Conservation (phyloP, 306 rosid species). For the Cicer bijugum region DNA sequence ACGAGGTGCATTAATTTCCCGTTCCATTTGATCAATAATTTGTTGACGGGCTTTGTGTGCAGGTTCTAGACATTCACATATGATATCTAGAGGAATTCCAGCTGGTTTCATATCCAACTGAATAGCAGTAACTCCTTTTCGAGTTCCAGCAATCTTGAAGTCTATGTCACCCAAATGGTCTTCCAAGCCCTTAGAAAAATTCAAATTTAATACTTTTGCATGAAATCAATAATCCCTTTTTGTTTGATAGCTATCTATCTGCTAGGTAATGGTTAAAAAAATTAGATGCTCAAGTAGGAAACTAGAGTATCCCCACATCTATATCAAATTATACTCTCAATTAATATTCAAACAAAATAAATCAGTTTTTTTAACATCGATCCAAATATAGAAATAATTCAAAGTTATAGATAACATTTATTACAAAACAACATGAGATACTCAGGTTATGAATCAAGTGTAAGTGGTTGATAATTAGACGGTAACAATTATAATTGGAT, state of each 20-base stretch:
- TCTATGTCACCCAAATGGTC: slow-evolving; percentile 99
- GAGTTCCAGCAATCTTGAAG: slow-evolving; percentile 93
- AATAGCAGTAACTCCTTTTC: slow-evolving; percentile 84
- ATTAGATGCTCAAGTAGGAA: slow-evolving; percentile 16
- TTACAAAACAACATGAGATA: slow-evolving; percentile 12
- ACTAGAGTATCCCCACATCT: slow-evolving; percentile 6
- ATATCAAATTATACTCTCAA: slow-evolving; percentile 27
- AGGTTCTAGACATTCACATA: slow-evolving; percentile 85
- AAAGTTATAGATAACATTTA: background rate
- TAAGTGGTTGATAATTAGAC: slow-evolving; percentile 4
- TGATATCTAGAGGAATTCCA: slow-evolving; percentile 90
- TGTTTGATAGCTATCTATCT: slow-evolving; percentile 29
- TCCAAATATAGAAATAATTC: slow-evolving; percentile 11
- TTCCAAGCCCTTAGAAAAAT: slow-evolving; percentile 79
- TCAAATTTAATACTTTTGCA: slow-evolving; percentile 24
- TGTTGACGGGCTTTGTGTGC: slow-evolving; percentile 90
- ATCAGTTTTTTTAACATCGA: background rate
- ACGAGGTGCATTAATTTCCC: slow-evolving; percentile 73
- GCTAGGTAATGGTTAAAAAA: slow-evolving; percentile 7
- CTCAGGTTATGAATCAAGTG: background rate
- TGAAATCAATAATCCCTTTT: slow-evolving; percentile 27
- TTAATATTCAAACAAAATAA: slow-evolving; percentile 7
- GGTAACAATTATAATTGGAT: slow-evolving; percentile 11
- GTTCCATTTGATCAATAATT: slow-evolving; percentile 88
- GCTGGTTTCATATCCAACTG: slow-evolving; percentile 98